Base-by-base conservation (phyloP, 345 rosid species). In the Euphorbia pulcherrima region DNA sequence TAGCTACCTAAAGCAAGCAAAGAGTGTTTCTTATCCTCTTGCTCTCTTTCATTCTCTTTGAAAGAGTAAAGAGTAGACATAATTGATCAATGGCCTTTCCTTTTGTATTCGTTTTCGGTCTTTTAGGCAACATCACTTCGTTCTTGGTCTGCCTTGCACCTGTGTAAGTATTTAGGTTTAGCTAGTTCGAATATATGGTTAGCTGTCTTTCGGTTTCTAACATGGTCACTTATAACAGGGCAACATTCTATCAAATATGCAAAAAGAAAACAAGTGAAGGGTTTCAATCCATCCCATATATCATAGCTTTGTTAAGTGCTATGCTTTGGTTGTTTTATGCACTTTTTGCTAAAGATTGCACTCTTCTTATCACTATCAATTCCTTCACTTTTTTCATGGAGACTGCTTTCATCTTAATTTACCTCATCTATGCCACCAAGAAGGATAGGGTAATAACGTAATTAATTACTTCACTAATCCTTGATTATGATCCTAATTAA, bases 251-350 rank as follows among this genome's bases (percentile, higher is more conserved):
- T 54, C 64, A 30, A 46, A 65, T 75, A 20, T 61, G 51, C 65
- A 70, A 69, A 72, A 70, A 75, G 46, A 75, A 75, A 66, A 70
- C 79, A 60, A 75, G 74, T 33, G 68, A 75, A 27, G 79, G 79
- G 10, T 75, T 60, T 62, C 79, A 75, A 50, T 75, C 72, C 0
- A 44, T 75, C 26, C 79, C 79, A 29, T 75, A 75, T 20, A 68
- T 75, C 24, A 66, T 75, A 30, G 79, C 75, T 0, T 56, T 71
- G 6, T 62, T 75, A 6, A 71, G 72, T 55, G 72, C 79, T 14
- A 65, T 69, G 75, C 68, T 75, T 13, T 75, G 79, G 79, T 21
- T 75, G 8, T 75, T 69, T 63, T 75, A 75, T 48, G 75, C 75
- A 8, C 2, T 53, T 24, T 69, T 75, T 60, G 61, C 65, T 39